Percentiles rank a stretch among this genome's conserved stretches.
phyloP scores from a whole-genome alignment of 805 yeast genomes.

The Kuraishia ogatae region DNA sequence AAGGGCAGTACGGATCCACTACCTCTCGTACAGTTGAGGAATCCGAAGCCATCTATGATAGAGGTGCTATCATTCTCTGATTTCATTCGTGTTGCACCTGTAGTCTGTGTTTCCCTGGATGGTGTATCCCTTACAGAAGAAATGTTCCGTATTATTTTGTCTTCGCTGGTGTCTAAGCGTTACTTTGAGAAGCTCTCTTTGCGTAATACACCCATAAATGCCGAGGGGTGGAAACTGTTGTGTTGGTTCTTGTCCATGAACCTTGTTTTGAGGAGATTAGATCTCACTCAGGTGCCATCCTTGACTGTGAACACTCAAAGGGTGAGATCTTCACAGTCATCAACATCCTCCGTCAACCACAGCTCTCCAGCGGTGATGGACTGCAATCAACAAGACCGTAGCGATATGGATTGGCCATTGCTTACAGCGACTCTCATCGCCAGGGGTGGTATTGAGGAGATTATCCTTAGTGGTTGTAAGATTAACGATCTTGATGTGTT shows the following conservation, averaged over 20 bases:
- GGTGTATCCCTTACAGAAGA: conserved; percentile 67
- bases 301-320: conserved; percentile 35
- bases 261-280: conserved; percentile 47
- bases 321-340: conserved; percentile 17
- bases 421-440: conserved; percentile 59
- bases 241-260: conserved; percentile 70
- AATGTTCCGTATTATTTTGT: conserved; percentile 67
- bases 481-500: conserved; percentile 47
- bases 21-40: conserved; percentile 60
- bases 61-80: conserved; percentile 86
- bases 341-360: conserved; percentile 6
- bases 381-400: conserved; percentile 45
- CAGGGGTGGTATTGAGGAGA: conserved; percentile 72
- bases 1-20: conserved; percentile 72
- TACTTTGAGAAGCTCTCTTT: conserved; percentile 66
- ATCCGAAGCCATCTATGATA: conserved; percentile 85
- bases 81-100: conserved; percentile 78
- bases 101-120: conserved; percentile 67
- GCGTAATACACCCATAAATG: conserved; percentile 67
- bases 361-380: conserved; percentile 28
- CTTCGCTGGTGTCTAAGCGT: conserved; percentile 59
- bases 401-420: conserved; percentile 77
- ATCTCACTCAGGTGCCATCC: conserved; percentile 61
- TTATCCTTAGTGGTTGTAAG: conserved; percentile 72
- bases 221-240: conserved; percentile 68